These are phyloP conservation scores for Xylaria flabelliformis DNA, from an alignment of 495 filamentous ascomycete genomes.

Conservation along the genomic window DNA sequence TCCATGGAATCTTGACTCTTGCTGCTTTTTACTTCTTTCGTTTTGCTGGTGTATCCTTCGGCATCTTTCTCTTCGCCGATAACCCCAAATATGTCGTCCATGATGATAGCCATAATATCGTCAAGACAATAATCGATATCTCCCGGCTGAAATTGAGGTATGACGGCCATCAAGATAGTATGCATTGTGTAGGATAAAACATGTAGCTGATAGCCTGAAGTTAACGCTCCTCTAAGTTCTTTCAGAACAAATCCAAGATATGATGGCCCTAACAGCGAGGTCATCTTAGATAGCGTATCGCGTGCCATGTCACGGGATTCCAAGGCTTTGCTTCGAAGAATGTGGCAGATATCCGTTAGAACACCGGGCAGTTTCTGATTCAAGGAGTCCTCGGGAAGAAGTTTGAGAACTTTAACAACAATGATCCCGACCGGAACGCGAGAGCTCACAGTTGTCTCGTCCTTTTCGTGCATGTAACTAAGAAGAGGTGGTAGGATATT, in stretches of 20 bases:
- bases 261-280: constrained; percentile 74
- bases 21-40: constrained; percentile 97
- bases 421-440: constrained; percentile 88
- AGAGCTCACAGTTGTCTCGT: constrained; percentile 89
- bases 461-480: constrained; percentile 88
- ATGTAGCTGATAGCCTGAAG: constrained; percentile 88
- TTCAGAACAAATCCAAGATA: constrained; percentile 94
- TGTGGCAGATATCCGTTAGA: constrained; percentile 89
- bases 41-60: constrained; percentile 90
- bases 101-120: constrained; percentile 79
- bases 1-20: constrained; percentile 99
- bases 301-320: constrained; percentile 90
- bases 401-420: constrained; percentile 79
- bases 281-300: constrained; percentile 83
- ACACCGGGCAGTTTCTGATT: constrained; percentile 77
- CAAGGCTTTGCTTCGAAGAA: constrained; percentile 84
- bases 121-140: constrained; percentile 87
- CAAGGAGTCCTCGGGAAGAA: constrained; percentile 76
- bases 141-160: constrained; percentile 76
- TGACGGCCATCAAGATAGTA: constrained; percentile 79
- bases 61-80: constrained; percentile 97
- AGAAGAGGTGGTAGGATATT: constrained; percentile 78
- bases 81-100: constrained; percentile 98
- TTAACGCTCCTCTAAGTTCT: constrained; percentile 81
- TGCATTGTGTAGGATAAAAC: constrained; percentile 95